These are phyloP conservation scores for Hypoxylon fuscum DNA, from an alignment of 495 filamentous ascomycete species.

Conservation along the genomic window DNA sequence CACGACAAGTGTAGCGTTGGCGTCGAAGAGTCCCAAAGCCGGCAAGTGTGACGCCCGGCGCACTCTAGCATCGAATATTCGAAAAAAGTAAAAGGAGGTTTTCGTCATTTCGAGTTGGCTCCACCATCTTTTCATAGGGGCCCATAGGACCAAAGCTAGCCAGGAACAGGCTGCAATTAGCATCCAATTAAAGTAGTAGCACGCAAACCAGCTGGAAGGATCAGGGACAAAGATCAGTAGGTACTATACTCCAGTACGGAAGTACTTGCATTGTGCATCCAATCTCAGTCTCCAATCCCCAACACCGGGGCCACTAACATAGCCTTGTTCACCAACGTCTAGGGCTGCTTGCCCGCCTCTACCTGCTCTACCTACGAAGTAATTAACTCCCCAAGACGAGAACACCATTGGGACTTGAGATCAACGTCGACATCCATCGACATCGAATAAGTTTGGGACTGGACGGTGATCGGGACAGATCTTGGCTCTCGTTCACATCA, in stretches of 20 bases:
- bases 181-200: conserved; percentile 26
- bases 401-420: too few species aligned
- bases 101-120: conserved; percentile 37
- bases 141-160: conserved; percentile 15
- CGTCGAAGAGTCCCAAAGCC: conserved; percentile 25
- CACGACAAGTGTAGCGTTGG: conserved; percentile 14
- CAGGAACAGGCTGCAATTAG: conserved; percentile 15
- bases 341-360: neutral
- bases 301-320: neutral
- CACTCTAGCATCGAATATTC: neutral
- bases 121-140: conserved; percentile 25
- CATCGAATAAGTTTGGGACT: neutral
- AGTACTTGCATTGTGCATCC: too few species aligned
- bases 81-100: conserved; percentile 26
- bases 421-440: too few species aligned
- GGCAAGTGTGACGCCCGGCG: conserved; percentile 20
- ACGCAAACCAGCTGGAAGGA: conserved; percentile 4
- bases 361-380: too few species aligned
- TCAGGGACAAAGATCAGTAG: conserved; percentile 20
- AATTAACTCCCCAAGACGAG: conserved; percentile 22
- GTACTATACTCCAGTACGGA: too few species aligned
- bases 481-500: conserved; percentile 2
- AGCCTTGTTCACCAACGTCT: too few species aligned
- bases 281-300: too few species aligned
- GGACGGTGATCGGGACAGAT: conserved; percentile 1